Conservation (phyloP, 2,329 filamentous ascomycete species). For the Dactylellina leptospora region DNA sequence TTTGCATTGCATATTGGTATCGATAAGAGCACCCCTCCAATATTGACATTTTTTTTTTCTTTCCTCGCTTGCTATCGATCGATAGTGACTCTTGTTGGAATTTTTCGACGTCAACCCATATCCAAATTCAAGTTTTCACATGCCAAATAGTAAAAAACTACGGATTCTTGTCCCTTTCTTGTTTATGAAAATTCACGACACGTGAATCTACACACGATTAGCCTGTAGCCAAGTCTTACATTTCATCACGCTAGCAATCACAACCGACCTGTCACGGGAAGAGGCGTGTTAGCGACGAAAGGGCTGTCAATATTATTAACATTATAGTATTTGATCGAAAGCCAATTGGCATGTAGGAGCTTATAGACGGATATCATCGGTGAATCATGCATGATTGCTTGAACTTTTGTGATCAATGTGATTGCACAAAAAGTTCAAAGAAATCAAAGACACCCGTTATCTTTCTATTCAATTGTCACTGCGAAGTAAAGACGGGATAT, state of each 20-base stretch:
- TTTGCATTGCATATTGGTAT: slow-evolving; percentile 14
- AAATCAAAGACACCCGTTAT: background rate
- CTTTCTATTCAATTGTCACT: background rate
- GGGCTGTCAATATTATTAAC: background rate
- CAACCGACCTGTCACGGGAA: slow-evolving; percentile 21
- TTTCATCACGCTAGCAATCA: slow-evolving; percentile 21
- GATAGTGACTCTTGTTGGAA: no score
- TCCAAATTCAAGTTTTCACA: background rate
- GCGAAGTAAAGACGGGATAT: background rate
- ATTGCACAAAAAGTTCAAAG: background rate
- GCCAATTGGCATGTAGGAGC: slow-evolving; percentile 12
- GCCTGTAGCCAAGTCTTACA: slow-evolving; percentile 12
- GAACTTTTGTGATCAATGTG: background rate
- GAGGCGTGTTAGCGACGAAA: slow-evolving; percentile 3
- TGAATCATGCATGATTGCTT: background rate
- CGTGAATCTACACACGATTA: slow-evolving; percentile 11
- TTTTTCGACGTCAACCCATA: background rate
- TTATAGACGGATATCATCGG: slow-evolving; percentile 49
- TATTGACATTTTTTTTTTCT: no score
- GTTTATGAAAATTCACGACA: slow-evolving; percentile 1
- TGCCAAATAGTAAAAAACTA: slow-evolving; percentile 4
- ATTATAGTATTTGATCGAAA: no score
- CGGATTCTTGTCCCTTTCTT: background rate
- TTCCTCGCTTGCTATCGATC: no score
- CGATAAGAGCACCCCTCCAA: no score